A percentile compares a stretch with the other conserved stretches of the same genome.
Evolutionary conservation across 1,284 basidiomycete species (phyloP).

Genomic region (Fomitopsis palustris): DNA sequence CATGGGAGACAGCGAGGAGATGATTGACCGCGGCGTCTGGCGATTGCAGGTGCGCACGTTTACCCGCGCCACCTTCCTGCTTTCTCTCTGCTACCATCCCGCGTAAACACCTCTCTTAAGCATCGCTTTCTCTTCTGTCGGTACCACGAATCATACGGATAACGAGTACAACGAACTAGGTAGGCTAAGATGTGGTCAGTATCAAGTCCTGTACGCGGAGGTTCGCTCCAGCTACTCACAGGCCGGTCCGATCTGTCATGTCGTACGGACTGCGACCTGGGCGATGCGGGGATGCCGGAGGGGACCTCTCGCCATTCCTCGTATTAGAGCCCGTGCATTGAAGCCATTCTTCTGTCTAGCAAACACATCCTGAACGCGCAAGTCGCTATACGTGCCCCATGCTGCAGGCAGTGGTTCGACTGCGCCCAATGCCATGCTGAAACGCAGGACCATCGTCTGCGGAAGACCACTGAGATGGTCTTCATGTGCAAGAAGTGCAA

Average conservation of each 20-base stretch:
- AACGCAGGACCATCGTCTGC: slow-evolving; percentile 68
- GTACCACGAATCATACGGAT: background rate
- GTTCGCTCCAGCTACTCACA: slow-evolving; percentile 1
- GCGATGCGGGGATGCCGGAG: background rate
- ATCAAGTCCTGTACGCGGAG: background rate
- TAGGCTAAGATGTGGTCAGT: slow-evolving; percentile 4
- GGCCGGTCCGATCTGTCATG: background rate
- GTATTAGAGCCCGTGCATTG: background rate
- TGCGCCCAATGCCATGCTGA: slow-evolving; percentile 95
- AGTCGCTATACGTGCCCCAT: slow-evolving; percentile 90
- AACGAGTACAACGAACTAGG: background rate
- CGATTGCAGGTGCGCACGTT: background rate
- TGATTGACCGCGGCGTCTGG: background rate
- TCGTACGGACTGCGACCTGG: background rate
- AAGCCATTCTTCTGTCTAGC: slow-evolving; percentile 37
- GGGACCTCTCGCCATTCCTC: background rate
- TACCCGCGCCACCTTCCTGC: background rate
- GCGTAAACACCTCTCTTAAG: background rate
- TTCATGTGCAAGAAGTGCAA: slow-evolving; percentile 99
- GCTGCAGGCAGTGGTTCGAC: slow-evolving; percentile 95
- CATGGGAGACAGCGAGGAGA: background rate
- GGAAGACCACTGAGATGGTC: slow-evolving; percentile 84
- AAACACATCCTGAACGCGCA: slow-evolving; percentile 94
- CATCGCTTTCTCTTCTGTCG: background rate
- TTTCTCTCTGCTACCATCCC: background rate